phyloP scores from a whole-genome alignment of 2,329 filamentous ascomycete genomes.

The Pseudocercospora fuligena region DNA sequence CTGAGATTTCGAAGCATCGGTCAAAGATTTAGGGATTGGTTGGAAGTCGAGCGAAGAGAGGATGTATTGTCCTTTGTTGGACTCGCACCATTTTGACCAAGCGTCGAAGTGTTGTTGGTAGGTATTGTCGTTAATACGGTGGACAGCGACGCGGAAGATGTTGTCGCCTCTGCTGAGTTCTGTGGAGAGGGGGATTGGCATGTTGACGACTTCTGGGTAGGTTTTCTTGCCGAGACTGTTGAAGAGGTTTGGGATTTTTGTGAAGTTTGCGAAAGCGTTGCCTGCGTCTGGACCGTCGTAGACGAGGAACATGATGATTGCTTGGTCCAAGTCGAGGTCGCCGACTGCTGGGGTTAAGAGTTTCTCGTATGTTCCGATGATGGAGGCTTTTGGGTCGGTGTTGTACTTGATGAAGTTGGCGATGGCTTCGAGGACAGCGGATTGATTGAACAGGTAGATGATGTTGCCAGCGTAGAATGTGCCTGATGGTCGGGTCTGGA shows the following conservation, averaged over 20 bases:
- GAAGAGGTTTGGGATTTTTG: conserved; percentile 38
- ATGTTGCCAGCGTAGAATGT: conserved; percentile 18
- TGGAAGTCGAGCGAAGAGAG: conserved; percentile 30
- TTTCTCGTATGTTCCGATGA: conserved; percentile 44
- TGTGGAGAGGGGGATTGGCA: conserved; percentile 40
- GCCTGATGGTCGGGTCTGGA: conserved; percentile 11
- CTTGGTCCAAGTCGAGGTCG: conserved; percentile 40
- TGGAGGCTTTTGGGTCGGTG: conserved; percentile 42
- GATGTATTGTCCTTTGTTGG: conserved; percentile 40
- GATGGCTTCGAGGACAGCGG: conserved; percentile 30
- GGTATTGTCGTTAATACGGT: conserved; percentile 34
- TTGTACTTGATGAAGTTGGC: conserved; percentile 42
- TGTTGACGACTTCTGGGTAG: conserved; percentile 42
- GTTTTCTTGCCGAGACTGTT: conserved; percentile 38
- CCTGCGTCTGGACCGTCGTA: conserved; percentile 43
- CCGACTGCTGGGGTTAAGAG: conserved; percentile 35
- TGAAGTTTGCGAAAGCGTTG: conserved; percentile 42
- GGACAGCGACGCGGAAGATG: conserved; percentile 43
- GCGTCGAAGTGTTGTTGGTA: conserved; percentile 32
- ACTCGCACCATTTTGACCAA: conserved; percentile 40
- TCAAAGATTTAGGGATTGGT: conserved; percentile 11
- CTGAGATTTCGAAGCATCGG: conserved; percentile 9
- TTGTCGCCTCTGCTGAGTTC: conserved; percentile 41
- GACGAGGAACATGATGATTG: conserved; percentile 43
- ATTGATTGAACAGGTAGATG: conserved; percentile 14